These are phyloP conservation scores for Tanacetum coccineum DNA, from an alignment of 129 eudicot genomes.

Conservation along the genomic window DNA sequence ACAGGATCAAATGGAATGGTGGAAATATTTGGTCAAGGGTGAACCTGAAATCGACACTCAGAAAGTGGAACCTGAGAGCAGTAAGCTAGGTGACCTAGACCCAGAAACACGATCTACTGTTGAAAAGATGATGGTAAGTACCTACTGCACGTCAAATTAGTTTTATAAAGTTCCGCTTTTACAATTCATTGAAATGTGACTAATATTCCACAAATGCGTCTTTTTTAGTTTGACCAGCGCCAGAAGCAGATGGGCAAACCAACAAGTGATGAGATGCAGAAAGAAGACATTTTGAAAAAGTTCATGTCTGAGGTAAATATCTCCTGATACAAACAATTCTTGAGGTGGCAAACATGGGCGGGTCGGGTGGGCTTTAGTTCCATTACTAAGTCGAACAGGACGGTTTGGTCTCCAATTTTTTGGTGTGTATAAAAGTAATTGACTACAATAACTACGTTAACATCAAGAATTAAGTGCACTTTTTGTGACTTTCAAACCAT, in stretches of 20 bases:
- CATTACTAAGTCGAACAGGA: too few relatives aligned
- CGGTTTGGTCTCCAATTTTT: too few relatives aligned
- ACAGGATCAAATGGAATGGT: conserved; percentile 90
- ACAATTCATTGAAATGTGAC: too few relatives aligned
- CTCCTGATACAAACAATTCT: background rate
- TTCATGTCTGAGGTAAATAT: conserved; percentile 64
- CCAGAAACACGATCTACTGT: conserved; percentile 91
- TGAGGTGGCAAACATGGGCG: too few relatives aligned
- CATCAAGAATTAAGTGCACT: too few relatives aligned
- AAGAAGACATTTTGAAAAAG: conserved; percentile 63
- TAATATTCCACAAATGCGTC: background rate
- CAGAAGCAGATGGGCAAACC: conserved; percentile 80
- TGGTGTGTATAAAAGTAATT: too few relatives aligned
- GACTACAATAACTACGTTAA: too few relatives aligned
- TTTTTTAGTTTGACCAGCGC: conserved; percentile 70
- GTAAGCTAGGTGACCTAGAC: conserved; percentile 77
- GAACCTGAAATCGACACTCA: conserved; percentile 86
- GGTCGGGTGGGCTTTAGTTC: too few relatives aligned
- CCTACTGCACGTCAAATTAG: background rate
- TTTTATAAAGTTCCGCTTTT: too few relatives aligned
- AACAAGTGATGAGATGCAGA: conserved; percentile 86
- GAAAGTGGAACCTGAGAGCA: conserved; percentile 91
- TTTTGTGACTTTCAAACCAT: too few relatives aligned
- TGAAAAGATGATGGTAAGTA: conserved; percentile 93
- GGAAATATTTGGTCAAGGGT: conserved; percentile 83